phyloP scores from a whole-genome alignment of 768 basidiomycete species.

The Tricholoma hemisulphureum region DNA sequence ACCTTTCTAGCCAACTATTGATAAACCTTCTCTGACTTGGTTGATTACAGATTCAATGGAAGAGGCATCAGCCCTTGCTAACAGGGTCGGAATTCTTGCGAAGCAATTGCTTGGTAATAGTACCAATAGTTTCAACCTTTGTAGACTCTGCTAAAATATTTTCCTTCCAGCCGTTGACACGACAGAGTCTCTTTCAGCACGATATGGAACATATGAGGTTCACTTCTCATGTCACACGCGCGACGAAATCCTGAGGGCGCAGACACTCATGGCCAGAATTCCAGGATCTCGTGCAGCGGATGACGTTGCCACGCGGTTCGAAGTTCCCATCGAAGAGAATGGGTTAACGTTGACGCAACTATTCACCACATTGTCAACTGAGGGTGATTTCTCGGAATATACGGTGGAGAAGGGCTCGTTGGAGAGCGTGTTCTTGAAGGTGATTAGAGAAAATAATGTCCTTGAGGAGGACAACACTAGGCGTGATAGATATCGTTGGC shows the following conservation, averaged over 20 bases:
- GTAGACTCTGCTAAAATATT: background rate
- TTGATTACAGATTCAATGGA: conserved; percentile 68
- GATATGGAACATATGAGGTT: conserved; percentile 74
- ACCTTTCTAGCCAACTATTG: conserved; percentile 14
- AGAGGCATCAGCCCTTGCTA: conserved; percentile 76
- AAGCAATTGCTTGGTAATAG: conserved; percentile 62
- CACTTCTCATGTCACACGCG: conserved; percentile 69
- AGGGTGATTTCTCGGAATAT: conserved; percentile 60
- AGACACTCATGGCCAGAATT: conserved; percentile 57
- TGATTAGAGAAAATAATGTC: conserved; percentile 61
- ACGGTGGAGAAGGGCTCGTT: conserved; percentile 69
- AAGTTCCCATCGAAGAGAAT: conserved; percentile 54
- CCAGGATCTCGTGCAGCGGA: conserved; percentile 67
- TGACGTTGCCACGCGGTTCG: conserved; percentile 74
- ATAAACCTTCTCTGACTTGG: background rate
- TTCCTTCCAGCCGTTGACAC: conserved; percentile 64
- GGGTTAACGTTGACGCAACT: conserved; percentile 55
- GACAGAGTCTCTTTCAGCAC: conserved; percentile 56
- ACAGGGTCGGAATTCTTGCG: conserved; percentile 74
- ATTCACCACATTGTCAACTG: conserved; percentile 52
- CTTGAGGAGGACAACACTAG: conserved; percentile 40
- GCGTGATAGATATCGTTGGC: conserved; percentile 15
- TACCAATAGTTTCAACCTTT: conserved; percentile 13
- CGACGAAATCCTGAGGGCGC: conserved; percentile 57
- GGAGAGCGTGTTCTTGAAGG: conserved; percentile 73